Evolutionary conservation across 2,329 filamentous ascomycete species (phyloP).

Genomic region (Nemania serpens): DNA sequence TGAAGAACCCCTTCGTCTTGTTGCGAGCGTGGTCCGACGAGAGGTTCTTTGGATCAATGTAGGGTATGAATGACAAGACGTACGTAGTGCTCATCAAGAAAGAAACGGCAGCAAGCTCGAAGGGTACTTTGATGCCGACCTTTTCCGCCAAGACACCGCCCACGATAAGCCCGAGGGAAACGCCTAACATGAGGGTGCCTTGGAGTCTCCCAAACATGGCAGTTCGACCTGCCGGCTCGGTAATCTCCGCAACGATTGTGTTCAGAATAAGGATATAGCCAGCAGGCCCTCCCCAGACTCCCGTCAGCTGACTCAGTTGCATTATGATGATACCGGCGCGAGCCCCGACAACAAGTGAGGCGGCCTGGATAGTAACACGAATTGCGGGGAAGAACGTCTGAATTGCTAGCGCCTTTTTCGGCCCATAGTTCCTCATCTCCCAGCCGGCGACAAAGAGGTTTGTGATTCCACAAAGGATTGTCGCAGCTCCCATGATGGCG

Average conservation of each 20-base stretch:
- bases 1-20: conserved; percentile 23
- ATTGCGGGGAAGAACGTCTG: conserved; percentile 69
- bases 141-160: conserved; percentile 32
- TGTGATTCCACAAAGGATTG: conserved; percentile 67
- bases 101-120: conserved; percentile 30
- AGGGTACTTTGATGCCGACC: conserved; percentile 31
- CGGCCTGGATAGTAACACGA: conserved; percentile 63
- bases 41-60: conserved; percentile 33
- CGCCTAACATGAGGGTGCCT: conserved; percentile 32
- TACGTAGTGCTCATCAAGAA: conserved; percentile 27
- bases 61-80: conserved; percentile 29
- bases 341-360: conserved; percentile 65
- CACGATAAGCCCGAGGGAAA: conserved; percentile 29
- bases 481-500: conserved; percentile 65
- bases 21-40: conserved; percentile 19
- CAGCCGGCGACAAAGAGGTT: conserved; percentile 71
- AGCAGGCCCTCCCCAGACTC: conserved; percentile 67
- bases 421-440: conserved; percentile 67
- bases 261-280: conserved; percentile 72
- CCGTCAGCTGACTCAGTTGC: conserved; percentile 69
- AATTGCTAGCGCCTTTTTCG: conserved; percentile 62
- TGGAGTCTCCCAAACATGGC: conserved; percentile 60
- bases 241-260: conserved; percentile 67
- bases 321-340: conserved; percentile 65
- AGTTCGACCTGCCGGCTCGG: conserved; percentile 61